Evolutionary conservation across 2,329 filamentous ascomycete species (phyloP).

Genomic region (Penicillium sp.): DNA sequence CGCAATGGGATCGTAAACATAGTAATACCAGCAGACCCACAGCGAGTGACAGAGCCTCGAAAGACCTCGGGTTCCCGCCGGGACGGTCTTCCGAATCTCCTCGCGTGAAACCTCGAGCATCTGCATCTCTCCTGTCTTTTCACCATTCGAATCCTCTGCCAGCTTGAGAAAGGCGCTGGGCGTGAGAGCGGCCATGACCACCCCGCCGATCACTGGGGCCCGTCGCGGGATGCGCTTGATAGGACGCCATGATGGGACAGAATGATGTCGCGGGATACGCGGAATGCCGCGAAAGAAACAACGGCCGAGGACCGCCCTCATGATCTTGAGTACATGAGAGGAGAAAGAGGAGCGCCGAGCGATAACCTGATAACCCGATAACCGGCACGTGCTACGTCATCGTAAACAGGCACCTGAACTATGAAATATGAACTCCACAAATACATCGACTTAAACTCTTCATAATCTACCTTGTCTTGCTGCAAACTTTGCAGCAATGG

Average conservation of each 20-base stretch:
- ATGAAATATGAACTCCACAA: neutral
- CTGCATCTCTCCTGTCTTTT: constrained; percentile 72
- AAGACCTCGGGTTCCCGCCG: constrained; percentile 61
- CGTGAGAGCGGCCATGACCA: constrained; percentile 49
- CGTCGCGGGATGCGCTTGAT: constrained; percentile 19
- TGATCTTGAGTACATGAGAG: constrained; percentile 30
- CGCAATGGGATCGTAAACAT: constrained; percentile 70
- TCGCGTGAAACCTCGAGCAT: constrained; percentile 81
- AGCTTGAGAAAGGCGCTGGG: constrained; percentile 61
- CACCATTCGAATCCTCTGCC: constrained; percentile 50
- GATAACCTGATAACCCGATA: constrained; percentile 9
- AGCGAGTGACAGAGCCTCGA: constrained; percentile 58
- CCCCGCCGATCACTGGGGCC: constrained; percentile 26
- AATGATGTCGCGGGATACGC: constrained; percentile 34
- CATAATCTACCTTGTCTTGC: neutral
- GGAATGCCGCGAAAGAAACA: constrained; percentile 47
- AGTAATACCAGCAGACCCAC: constrained; percentile 64
- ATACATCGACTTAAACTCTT: neutral
- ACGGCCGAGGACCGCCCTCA: constrained; percentile 52
- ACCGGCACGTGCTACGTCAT: constrained; percentile 28
- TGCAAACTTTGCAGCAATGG: too few species aligned
- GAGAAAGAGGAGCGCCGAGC: constrained; percentile 1
- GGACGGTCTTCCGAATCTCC: constrained; percentile 70
- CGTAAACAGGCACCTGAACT: constrained; percentile 1
- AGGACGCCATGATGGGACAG: constrained; percentile 25